phyloP scores from a whole-genome alignment of 2,329 filamentous ascomycete species.

The Cladophialophora psammophila region DNA sequence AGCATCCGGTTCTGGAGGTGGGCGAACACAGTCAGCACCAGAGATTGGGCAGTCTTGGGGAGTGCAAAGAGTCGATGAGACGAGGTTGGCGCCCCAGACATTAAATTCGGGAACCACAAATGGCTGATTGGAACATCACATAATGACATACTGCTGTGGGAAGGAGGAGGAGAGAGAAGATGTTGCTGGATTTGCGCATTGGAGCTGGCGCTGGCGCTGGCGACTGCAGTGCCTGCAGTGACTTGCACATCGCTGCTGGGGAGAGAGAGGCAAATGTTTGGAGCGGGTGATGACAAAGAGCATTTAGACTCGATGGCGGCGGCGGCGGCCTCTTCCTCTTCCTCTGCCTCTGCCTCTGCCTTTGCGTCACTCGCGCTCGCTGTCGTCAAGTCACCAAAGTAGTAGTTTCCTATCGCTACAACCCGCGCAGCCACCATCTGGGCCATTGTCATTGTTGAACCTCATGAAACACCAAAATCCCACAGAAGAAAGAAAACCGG shows the following conservation, averaged over 20 bases:
- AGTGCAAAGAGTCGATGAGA: not conserved
- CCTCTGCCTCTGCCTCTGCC: not conserved
- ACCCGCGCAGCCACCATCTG: slow-evolving; percentile 1
- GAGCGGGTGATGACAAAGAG: slow-evolving; percentile 6
- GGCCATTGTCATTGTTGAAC: slow-evolving; percentile 3
- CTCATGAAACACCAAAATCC: not conserved
- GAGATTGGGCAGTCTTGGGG: not conserved
- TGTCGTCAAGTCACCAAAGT: not conserved
- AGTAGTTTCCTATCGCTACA: slow-evolving; percentile 2
- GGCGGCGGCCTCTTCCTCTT: not conserved
- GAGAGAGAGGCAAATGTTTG: not conserved
- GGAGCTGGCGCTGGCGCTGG: slow-evolving; percentile 7
- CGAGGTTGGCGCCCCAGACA: slow-evolving; percentile 6
- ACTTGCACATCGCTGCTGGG: not conserved
- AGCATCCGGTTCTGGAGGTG: slow-evolving; percentile 31
- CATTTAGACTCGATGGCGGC: not conserved
- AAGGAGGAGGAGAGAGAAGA: not conserved
- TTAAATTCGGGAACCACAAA: not conserved
- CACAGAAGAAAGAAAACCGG: not conserved
- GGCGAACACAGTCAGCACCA: slow-evolving; percentile 34
- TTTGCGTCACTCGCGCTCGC: slow-evolving; percentile 1
- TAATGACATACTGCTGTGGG: slow-evolving; percentile 23
- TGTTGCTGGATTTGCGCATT: slow-evolving; percentile 7
- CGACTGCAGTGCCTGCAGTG: not conserved
- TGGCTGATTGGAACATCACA: slow-evolving; percentile 19